These are phyloP conservation scores for Solanum hybrid DNA, from an alignment of 305 asterid species.

Conservation along the genomic window DNA sequence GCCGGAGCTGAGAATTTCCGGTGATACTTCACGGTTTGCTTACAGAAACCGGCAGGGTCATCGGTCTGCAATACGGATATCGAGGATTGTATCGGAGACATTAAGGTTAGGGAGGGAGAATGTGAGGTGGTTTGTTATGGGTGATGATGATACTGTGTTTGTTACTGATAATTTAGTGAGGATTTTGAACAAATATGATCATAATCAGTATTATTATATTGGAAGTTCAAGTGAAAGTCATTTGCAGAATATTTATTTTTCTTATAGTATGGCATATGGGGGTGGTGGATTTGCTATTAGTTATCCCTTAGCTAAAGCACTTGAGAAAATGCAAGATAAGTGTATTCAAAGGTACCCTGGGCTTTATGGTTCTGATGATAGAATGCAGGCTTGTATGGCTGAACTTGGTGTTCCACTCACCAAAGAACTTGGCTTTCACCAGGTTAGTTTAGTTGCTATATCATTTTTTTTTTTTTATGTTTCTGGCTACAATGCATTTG, in stretches of 20 bases:
- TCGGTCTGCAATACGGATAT: conserved; percentile 81
- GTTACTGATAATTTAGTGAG: conserved; percentile 77
- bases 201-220: conserved; percentile 72
- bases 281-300: conserved; percentile 97
- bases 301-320: conserved; percentile 75
- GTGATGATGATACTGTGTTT: conserved; percentile 89
- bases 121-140: conserved; percentile 96
- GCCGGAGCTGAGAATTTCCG: conserved; percentile 67
- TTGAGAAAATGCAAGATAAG: conserved; percentile 74
- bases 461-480: background rate
- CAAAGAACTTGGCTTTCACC: conserved; percentile 89
- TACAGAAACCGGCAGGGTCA: conserved; percentile 78
- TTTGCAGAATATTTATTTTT: conserved; percentile 79
- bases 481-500: background rate
- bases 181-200: conserved; percentile 75
- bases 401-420: conserved; percentile 97
- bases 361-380: conserved; percentile 82
- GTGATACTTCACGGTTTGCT: conserved; percentile 53
- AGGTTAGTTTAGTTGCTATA: conserved; percentile 32
- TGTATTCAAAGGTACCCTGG: conserved; percentile 94
- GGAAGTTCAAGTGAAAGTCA: conserved; percentile 89
- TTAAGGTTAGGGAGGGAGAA: conserved; percentile 45
- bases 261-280: conserved; percentile 90
- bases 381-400: conserved; percentile 99
- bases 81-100: conserved; percentile 83